Percentiles rank a stretch among this genome's conserved stretches.
phyloP scores from a whole-genome alignment of 345 rosid genomes.

The Turritis glabra region DNA sequence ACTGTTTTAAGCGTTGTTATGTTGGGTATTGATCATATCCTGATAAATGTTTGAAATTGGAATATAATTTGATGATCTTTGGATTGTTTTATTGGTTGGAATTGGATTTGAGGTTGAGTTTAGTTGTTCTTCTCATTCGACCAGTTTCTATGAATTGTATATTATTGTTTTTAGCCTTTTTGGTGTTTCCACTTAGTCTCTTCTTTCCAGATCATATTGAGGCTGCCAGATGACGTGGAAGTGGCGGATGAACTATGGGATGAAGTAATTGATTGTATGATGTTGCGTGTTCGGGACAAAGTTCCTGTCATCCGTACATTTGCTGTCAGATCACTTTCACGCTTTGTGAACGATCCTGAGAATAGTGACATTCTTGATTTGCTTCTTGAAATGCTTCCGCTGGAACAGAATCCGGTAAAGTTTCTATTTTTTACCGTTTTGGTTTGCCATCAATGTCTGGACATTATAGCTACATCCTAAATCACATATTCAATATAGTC shows the following conservation, averaged over 20 bases:
- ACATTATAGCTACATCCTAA: not conserved
- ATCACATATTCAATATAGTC: not conserved
- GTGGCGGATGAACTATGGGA: slow-evolving; percentile 78
- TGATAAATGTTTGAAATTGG: not conserved
- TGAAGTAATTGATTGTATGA: slow-evolving; percentile 81
- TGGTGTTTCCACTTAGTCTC: not conserved
- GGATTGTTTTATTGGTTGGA: not conserved
- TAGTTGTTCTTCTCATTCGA: too few species aligned
- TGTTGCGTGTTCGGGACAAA: slow-evolving; percentile 68
- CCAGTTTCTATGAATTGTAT: not conserved
- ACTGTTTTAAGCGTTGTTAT: not conserved
- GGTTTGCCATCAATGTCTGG: not conserved
- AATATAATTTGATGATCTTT: not conserved
- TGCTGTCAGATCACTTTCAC: slow-evolving; percentile 90
- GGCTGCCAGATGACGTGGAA: slow-evolving; percentile 87
- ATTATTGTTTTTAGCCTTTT: not conserved
- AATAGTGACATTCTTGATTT: slow-evolving; percentile 80
- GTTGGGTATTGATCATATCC: not conserved
- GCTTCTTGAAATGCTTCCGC: slow-evolving; percentile 68
- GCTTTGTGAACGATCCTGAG: slow-evolving; percentile 82
- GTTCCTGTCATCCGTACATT: slow-evolving; percentile 68
- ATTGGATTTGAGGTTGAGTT: not conserved
- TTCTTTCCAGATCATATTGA: slow-evolving; percentile 63
- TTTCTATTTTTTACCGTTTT: slow-evolving; percentile 14
- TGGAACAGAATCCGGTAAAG: slow-evolving; percentile 76